Percentiles rank a stretch among this genome's conserved stretches.
Evolutionary conservation across 163 green algal species (phyloP).

Genomic region (Chlorella variabilis): DNA sequence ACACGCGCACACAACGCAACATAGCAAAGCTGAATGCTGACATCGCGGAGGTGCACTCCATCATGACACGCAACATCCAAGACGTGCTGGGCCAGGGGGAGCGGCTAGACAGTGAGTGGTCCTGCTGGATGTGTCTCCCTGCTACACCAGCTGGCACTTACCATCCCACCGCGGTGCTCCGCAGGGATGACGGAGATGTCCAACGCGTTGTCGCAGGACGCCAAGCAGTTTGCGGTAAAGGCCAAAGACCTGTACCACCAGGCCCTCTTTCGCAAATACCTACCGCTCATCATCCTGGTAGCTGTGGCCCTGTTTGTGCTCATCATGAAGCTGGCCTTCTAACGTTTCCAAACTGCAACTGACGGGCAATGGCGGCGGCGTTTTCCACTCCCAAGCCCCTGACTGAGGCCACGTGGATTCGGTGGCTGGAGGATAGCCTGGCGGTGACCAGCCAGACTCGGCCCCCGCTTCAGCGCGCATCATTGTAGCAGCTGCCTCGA

Average conservation of each 20-base stretch:
- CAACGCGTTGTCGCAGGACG: conserved; percentile 75
- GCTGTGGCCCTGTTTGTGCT: conserved; percentile 28
- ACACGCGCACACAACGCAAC: conserved; percentile 98
- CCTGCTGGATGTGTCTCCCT: not conserved
- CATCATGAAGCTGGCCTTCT: conserved; percentile 1
- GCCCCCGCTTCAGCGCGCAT: too few relatives aligned
- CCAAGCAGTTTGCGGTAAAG: conserved; percentile 77
- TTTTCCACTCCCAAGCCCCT: too few relatives aligned
- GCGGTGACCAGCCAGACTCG: too few relatives aligned
- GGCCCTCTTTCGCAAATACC: conserved; percentile 90
- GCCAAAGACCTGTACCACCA: conserved; percentile 86
- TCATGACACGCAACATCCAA: conserved; percentile 99
- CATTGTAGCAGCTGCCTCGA: too few relatives aligned
- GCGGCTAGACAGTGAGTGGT: conserved; percentile 88
- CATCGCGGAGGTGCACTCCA: conserved; percentile 94
- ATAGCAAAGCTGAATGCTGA: conserved; percentile 94
- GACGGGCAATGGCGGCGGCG: too few relatives aligned
- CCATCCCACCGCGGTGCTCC: not conserved
- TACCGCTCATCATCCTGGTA: conserved; percentile 76
- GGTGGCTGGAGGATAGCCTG: too few relatives aligned
- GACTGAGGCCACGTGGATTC: too few relatives aligned
- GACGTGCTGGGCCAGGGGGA: conserved; percentile 98
- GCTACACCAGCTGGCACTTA: not conserved
- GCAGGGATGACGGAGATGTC: conserved; percentile 88
- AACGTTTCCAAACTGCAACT: too few relatives aligned